Evolutionary conservation across 306 rosid genomes (phyloP).

Genomic region (Vicia sativa): DNA sequence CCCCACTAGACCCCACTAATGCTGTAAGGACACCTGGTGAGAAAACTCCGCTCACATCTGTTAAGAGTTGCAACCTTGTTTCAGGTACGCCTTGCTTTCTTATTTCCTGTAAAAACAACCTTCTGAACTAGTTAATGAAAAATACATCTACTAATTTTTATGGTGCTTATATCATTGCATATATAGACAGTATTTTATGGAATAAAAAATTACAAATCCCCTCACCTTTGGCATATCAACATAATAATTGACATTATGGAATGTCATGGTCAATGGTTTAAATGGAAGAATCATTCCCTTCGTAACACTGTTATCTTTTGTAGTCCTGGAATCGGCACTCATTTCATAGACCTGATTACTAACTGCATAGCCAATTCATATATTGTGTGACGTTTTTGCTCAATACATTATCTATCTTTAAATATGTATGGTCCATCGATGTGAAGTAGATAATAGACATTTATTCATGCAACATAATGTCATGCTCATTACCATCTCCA

Average conservation of each 20-base stretch:
- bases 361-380: constrained; percentile 46
- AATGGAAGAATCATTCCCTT: constrained; percentile 98
- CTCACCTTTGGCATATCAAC: constrained; percentile 89
- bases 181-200: background rate
- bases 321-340: constrained; percentile 25
- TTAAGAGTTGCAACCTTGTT: constrained; percentile 72
- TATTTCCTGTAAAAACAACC: constrained; percentile 54
- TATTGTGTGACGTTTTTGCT: constrained; percentile 17
- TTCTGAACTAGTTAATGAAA: background rate
- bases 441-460: background rate
- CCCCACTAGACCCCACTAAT: constrained; percentile 92
- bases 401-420: constrained; percentile 12
- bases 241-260: constrained; percentile 76
- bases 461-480: constrained; percentile 16
- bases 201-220: constrained; percentile 25
- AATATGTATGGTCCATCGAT: constrained; percentile 9
- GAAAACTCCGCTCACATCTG: constrained; percentile 80
- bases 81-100: constrained; percentile 68
- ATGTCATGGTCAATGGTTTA: constrained; percentile 89
- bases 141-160: constrained; percentile 14
- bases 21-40: constrained; percentile 96
- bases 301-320: constrained; percentile 28
- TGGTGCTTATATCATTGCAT: constrained; percentile 7
- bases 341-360: constrained; percentile 19
- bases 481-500: constrained; percentile 47